These are phyloP conservation scores for Candida labiduridarum DNA, from an alignment of 1,139 yeast species.

Conservation along the genomic window DNA sequence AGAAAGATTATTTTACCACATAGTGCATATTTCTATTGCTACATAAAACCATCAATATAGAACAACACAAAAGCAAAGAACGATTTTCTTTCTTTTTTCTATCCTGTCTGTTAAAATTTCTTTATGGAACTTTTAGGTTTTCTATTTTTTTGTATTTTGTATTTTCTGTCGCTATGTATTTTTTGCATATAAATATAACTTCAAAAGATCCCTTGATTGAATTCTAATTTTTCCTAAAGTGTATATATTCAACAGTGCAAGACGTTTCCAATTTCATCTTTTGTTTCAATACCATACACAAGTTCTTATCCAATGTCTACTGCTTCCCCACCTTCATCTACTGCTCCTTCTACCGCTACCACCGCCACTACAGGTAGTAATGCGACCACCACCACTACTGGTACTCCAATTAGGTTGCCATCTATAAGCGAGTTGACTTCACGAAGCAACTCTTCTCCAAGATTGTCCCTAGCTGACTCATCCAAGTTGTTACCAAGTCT, in stretches of 20 bases:
- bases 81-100: neutral
- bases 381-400: constrained; percentile 8
- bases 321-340: neutral
- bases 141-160: neutral
- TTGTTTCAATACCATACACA: neutral
- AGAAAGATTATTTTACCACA: neutral
- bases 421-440: constrained; percentile 39
- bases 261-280: neutral
- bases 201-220: neutral
- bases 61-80: constrained; percentile 2
- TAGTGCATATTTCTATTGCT: neutral
- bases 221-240: neutral
- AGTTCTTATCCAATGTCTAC: neutral
- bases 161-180: neutral
- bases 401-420: constrained; percentile 29
- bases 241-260: neutral
- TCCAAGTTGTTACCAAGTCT: constrained; percentile 12
- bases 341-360: constrained; percentile 6
- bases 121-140: constrained; percentile 2
- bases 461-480: constrained; percentile 6
- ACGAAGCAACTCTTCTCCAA: constrained; percentile 10
- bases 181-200: constrained; percentile 2
- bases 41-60: neutral
- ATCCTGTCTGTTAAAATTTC: neutral
- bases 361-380: constrained; percentile 5